A percentile compares a stretch with the other conserved stretches of the same genome.
These are phyloP conservation scores for Russula sp. DNA, from an alignment of 768 basidiomycete genomes.

Conservation along the genomic window DNA sequence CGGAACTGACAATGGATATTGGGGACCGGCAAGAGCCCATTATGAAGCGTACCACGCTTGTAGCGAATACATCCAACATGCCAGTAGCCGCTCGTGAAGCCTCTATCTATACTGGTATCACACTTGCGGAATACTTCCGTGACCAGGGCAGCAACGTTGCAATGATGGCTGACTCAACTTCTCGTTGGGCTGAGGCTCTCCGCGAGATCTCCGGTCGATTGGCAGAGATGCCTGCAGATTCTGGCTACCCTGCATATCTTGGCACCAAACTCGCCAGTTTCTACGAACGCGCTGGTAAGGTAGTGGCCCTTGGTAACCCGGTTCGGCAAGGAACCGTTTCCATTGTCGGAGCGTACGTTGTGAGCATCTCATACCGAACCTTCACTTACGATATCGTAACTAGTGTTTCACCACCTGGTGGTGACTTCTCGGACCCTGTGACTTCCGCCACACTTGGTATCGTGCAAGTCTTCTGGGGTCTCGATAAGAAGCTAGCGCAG, in stretches of 20 bases:
- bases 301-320: constrained; percentile 87
- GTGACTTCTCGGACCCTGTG: constrained; percentile 98
- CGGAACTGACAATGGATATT: constrained; percentile 88
- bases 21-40: constrained; percentile 95
- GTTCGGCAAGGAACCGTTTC: constrained; percentile 89
- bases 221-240: constrained; percentile 99
- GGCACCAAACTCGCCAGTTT: constrained; percentile 94
- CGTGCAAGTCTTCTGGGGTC: constrained; percentile 99
- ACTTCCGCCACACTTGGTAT: constrained; percentile 97
- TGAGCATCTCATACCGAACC: not conserved
- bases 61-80: constrained; percentile 99
- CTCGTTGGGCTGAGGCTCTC: constrained; percentile 98
- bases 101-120: constrained; percentile 99
- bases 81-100: constrained; percentile 99
- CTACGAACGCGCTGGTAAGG: constrained; percentile 98
- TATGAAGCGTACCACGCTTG: constrained; percentile 99
- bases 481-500: constrained; percentile 98
- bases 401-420: constrained; percentile 97
- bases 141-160: constrained; percentile 97
- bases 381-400: constrained; percentile 10
- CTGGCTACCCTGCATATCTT: constrained; percentile 97
- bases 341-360: constrained; percentile 94
- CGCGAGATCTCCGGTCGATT: constrained; percentile 99
- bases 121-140: constrained; percentile 98
- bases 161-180: constrained; percentile 99